phyloP scores from a whole-genome alignment of 1,139 yeast genomes.

The Yamadazyma oceani region DNA sequence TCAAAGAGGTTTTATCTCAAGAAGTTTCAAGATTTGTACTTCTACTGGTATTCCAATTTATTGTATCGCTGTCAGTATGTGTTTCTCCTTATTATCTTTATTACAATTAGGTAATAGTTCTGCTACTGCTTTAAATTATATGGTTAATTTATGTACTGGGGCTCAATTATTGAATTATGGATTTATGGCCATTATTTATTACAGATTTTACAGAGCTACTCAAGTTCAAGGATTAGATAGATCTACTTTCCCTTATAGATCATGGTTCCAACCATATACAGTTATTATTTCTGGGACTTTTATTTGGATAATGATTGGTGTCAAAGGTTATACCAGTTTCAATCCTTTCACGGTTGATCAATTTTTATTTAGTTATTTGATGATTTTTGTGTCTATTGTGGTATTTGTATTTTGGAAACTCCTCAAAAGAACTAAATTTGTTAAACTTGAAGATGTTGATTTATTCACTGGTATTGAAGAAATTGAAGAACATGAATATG shows the following conservation, averaged over 20 bases:
- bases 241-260: slow-evolving; percentile 66
- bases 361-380: slow-evolving; percentile 45
- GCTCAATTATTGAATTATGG: slow-evolving; percentile 73
- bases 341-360: slow-evolving; percentile 35
- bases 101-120: slow-evolving; percentile 59
- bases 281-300: slow-evolving; percentile 51
- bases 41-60: slow-evolving; percentile 46
- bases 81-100: slow-evolving; percentile 60
- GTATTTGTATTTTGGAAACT: slow-evolving; percentile 34
- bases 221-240: slow-evolving; percentile 64
- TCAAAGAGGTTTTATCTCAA: slow-evolving; percentile 41
- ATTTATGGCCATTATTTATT: slow-evolving; percentile 63
- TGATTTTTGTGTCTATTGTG: slow-evolving; percentile 30
- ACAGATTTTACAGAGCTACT: slow-evolving; percentile 60
- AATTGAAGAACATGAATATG: slow-evolving; percentile 45
- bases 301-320: slow-evolving; percentile 36
- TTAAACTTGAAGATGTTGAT: slow-evolving; percentile 34
- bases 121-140: slow-evolving; percentile 68
- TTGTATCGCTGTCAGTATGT: slow-evolving; percentile 61
- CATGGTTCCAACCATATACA: slow-evolving; percentile 75
- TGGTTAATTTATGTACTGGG: slow-evolving; percentile 75
- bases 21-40: slow-evolving; percentile 37
- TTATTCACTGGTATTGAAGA: slow-evolving; percentile 38
- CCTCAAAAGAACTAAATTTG: slow-evolving; percentile 27
- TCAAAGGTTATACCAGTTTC: slow-evolving; percentile 41